Evolutionary conservation across 2,329 filamentous ascomycete species (phyloP).

Genomic region (Colletotrichum tanaceti): DNA sequence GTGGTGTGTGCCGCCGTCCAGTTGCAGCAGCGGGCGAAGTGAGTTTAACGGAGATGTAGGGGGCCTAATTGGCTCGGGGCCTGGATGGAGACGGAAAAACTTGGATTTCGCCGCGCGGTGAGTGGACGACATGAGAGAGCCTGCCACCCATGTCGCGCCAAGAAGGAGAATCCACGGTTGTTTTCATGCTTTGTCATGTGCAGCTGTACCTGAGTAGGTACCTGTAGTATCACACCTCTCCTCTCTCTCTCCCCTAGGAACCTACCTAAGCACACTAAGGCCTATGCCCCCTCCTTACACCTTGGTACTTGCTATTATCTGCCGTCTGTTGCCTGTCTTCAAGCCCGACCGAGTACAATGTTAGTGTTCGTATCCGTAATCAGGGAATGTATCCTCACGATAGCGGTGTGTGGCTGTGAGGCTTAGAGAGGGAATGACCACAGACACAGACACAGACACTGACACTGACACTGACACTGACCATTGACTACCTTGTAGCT

Average conservation of each 20-base stretch:
- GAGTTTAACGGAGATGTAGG: constrained; percentile 6
- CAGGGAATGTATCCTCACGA: not conserved
- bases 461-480: no score
- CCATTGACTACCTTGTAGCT: no score
- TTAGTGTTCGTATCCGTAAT: no score
- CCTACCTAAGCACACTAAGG: no score
- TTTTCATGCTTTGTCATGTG: constrained; percentile 23
- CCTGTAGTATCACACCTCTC: no score
- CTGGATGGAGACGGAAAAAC: constrained; percentile 10
- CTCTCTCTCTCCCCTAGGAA: no score
- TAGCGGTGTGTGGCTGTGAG: constrained; percentile 31
- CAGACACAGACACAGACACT: no score
- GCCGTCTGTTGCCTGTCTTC: no score
- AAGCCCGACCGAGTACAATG: no score
- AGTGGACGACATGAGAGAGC: constrained; percentile 25
- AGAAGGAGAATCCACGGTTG: constrained; percentile 1
- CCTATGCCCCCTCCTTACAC: no score
- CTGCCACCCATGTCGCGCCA: constrained; percentile 29
- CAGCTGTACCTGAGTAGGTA: not conserved
- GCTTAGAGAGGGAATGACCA: constrained; percentile 14
- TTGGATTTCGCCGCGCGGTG: constrained; percentile 20
- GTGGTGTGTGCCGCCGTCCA: constrained; percentile 12
- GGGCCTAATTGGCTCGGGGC: constrained; percentile 27
- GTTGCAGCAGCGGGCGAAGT: constrained; percentile 20
- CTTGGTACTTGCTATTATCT: no score